A percentile compares a stretch with the other conserved stretches of the same genome.
These are phyloP conservation scores for Backusella tuberculispora DNA, from an alignment of 192 early-diverging fungal species.

Conservation along the genomic window DNA sequence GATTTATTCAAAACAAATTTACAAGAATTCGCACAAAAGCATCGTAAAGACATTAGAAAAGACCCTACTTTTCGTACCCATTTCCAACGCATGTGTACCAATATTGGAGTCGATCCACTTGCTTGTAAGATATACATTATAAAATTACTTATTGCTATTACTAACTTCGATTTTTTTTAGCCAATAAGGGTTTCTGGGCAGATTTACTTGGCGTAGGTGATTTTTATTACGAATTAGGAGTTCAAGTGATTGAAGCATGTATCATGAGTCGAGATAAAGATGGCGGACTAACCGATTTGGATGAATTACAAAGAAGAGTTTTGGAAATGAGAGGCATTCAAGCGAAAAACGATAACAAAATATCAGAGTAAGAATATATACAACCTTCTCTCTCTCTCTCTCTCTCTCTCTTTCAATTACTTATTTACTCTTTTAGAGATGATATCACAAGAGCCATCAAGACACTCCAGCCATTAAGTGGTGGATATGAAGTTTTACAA, in stretches of 20 bases:
- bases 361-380: conserved; percentile 29
- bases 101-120: conserved; percentile 94
- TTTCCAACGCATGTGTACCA: conserved; percentile 92
- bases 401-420: too few species aligned
- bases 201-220: conserved; percentile 94
- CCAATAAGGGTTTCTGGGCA: conserved; percentile 96
- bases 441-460: conserved; percentile 89
- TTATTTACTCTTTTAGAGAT: too few species aligned
- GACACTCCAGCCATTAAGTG: conserved; percentile 82
- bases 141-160: conserved; percentile 1
- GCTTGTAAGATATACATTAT: conserved; percentile 60
- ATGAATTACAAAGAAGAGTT: conserved; percentile 74
- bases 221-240: conserved; percentile 95
- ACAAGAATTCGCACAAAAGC: conserved; percentile 83
- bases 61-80: conserved; percentile 86
- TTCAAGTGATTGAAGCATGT: conserved; percentile 94
- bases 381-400: too few species aligned
- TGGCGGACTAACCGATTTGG: conserved; percentile 90
- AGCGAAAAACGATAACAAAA: conserved; percentile 35
- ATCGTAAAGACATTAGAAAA: conserved; percentile 86
- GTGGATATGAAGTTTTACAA: conserved; percentile 83
- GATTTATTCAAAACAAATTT: conserved; percentile 80
- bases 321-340: conserved; percentile 64
- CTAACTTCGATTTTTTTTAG: conserved; percentile 48
- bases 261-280: conserved; percentile 81